Conservation (phyloP, 495 filamentous ascomycete genomes). For the Chaetomium cochliodes region DNA sequence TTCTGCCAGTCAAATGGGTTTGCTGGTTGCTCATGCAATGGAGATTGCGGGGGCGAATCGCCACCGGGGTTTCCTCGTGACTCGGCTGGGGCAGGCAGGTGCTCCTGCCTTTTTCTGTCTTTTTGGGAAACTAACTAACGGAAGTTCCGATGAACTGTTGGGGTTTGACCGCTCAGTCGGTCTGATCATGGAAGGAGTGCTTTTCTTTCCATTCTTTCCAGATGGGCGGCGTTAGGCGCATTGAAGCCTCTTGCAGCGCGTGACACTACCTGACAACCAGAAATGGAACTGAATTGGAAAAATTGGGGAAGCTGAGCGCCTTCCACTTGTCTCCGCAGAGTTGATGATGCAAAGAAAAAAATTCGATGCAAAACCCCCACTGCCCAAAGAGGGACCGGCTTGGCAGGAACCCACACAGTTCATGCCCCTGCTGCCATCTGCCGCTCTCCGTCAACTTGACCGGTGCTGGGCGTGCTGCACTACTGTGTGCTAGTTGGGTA, state of each 20-base stretch:
- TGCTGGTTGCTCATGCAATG: constrained; percentile 32
- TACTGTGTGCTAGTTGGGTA: neutral
- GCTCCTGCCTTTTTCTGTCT: neutral
- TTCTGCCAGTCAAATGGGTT: constrained; percentile 24
- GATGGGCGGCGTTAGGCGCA: too few species aligned
- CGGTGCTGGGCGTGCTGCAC: constrained; percentile 2
- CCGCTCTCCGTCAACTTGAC: constrained; percentile 12
- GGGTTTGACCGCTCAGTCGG: neutral
- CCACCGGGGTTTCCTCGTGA: constrained; percentile 15
- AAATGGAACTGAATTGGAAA: neutral
- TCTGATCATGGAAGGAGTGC: neutral
- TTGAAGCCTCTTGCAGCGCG: too few species aligned
- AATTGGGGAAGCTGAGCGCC: neutral
- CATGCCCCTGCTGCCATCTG: constrained; percentile 17
- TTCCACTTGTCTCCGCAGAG: constrained; percentile 5
- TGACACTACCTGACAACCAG: too few species aligned
- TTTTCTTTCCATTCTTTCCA: neutral
- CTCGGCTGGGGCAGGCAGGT: neutral
- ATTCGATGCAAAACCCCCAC: neutral
- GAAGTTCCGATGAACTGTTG: constrained; percentile 1
- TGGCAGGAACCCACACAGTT: constrained; percentile 16
- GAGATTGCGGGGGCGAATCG: constrained; percentile 29
- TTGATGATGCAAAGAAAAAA: constrained; percentile 8
- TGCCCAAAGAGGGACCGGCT: constrained; percentile 8
- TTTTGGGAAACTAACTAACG: neutral